A percentile compares a stretch with the other conserved stretches of the same genome.
These are phyloP conservation scores for Magnusiomyces ingens DNA, from an alignment of 1,139 yeast genomes.

Conservation along the genomic window DNA sequence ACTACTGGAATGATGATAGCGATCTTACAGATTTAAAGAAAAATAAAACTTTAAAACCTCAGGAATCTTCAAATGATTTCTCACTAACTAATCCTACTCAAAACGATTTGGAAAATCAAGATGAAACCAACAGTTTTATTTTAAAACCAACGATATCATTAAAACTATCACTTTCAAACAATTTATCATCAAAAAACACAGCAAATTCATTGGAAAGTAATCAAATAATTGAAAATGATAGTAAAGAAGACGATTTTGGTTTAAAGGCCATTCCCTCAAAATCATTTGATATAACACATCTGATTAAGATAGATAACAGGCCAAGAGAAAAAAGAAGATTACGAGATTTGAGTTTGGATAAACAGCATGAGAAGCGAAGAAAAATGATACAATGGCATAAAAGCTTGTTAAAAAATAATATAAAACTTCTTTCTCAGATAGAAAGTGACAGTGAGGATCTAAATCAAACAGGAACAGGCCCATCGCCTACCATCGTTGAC, in stretches of 20 bases:
- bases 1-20: background rate
- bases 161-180: conserved; percentile 1
- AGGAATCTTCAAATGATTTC: background rate
- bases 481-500: conserved; percentile 2
- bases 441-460: background rate
- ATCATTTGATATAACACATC: background rate
- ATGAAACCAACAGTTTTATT: background rate
- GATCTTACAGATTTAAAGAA: background rate
- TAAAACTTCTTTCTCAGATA: background rate
- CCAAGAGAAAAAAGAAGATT: background rate
- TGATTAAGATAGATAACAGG: background rate
- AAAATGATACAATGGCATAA: background rate
- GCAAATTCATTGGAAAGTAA: background rate
- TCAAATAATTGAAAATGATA: background rate
- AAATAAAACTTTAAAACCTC: background rate
- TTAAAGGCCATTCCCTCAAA: background rate
- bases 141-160: conserved; percentile 1
- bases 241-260: background rate
- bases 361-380: background rate
- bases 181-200: background rate
- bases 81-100: no score
- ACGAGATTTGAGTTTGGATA: background rate
- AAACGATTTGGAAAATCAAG: background rate
- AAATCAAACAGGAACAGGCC: conserved; percentile 1
- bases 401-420: background rate